Conservation (phyloP, 1,139 yeast genomes). For the Candida tunisiensis region DNA sequence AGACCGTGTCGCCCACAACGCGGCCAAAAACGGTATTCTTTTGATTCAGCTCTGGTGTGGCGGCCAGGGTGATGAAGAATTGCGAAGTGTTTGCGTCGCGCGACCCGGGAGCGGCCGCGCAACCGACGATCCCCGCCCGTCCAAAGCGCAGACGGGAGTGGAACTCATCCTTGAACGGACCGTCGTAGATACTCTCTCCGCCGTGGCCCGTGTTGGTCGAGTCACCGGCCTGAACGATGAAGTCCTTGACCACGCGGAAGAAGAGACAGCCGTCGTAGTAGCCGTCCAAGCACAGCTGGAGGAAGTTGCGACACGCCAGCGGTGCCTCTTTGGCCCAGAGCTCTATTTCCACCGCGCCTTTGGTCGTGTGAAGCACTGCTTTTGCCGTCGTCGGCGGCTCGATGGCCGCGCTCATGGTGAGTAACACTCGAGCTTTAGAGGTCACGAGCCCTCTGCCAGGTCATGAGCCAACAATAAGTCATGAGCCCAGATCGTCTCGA, state of each 20-base stretch:
- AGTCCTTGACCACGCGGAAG: slow-evolving; percentile 23
- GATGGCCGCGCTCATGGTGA: slow-evolving; percentile 3
- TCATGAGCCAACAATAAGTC: too few relatives aligned
- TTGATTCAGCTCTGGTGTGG: slow-evolving; percentile 27
- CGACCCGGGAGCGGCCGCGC: slow-evolving; percentile 23
- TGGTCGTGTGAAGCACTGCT: slow-evolving; percentile 36
- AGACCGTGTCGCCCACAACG: slow-evolving; percentile 41
- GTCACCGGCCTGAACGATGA: slow-evolving; percentile 25
- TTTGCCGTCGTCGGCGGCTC: slow-evolving; percentile 52
- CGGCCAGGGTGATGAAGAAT: slow-evolving; percentile 36
- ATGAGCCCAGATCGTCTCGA: too few relatives aligned
- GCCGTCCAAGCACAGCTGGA: slow-evolving; percentile 31
- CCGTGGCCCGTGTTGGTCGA: slow-evolving; percentile 20
- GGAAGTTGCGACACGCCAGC: slow-evolving; percentile 27
- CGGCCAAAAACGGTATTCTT: slow-evolving; percentile 45
- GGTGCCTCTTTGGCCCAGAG: slow-evolving; percentile 66
- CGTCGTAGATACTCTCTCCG: slow-evolving; percentile 14
- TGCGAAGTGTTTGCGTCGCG: slow-evolving; percentile 24
- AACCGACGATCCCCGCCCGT: slow-evolving; percentile 41
- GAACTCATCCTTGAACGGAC: slow-evolving; percentile 27
- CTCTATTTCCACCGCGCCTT: slow-evolving; percentile 44
- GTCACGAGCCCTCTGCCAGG: too few relatives aligned
- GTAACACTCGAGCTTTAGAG: too few relatives aligned
- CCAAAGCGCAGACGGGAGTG: slow-evolving; percentile 38
- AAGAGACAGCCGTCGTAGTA: slow-evolving; percentile 27